Evolutionary conservation across 2,329 filamentous ascomycete species (phyloP), one percentile per base, ranked within the genome.

Genomic region (Monilinia fructicola): DNA sequence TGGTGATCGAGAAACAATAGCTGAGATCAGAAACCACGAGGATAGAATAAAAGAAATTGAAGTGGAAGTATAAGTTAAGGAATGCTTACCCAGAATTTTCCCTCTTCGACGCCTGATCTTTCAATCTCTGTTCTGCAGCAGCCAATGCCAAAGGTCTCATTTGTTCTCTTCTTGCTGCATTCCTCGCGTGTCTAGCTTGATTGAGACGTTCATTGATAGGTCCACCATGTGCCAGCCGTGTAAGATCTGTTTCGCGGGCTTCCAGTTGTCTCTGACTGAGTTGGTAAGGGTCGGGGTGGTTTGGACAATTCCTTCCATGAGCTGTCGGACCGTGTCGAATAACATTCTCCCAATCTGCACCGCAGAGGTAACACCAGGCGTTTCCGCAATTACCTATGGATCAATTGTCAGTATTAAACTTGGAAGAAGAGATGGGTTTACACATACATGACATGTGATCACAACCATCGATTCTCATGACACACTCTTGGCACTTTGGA

Each of bases 311-410:
- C 54, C 64, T 58, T 2, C 44, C 63, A 50, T 74, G 73, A 2
- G 70, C 72, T 54, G 54, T 46, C 0, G 14, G 48, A 11, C 73
- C 71, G 5, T 69, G 46, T 12, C 70, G 69, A 3, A 70, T 62
- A 60, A 72, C 68, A 44, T 73, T 71, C 5, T 73, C 69, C 64
- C 67, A 72, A n/a, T 63, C 68, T 21, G 54, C 71, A 26, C 67
- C 55, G 53, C 72, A 74, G 14, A 67, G 48, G 38, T 69, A 74
- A 28, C 72, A 74, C 69, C 69, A 74, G 53, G 68, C 63, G 3
- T 69, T 55, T 16, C 72, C 72, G 44, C 72, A 74, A 10, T 67
- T 69, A 46, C 64, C 64, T 65, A 14, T 9, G 44, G 21, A 42
- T 28, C 7, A 16, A 53, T 16, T 1, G 1, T 42, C 2, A 59